Percentiles rank a stretch among this genome's conserved stretches.
These are phyloP conservation scores for Clausena lansium DNA, from an alignment of 345 rosid species.

Conservation along the genomic window DNA sequence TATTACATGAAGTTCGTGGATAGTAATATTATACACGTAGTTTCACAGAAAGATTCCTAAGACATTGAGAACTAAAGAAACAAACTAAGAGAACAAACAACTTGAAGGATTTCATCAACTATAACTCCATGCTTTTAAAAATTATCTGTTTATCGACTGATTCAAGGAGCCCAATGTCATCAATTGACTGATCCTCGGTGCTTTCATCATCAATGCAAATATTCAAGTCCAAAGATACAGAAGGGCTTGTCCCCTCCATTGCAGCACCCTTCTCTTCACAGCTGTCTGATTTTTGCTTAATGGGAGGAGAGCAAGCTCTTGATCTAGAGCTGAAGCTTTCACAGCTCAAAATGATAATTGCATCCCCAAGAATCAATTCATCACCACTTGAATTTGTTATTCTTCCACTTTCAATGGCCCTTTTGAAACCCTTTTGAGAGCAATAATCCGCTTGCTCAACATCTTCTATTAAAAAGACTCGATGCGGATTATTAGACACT, in stretches of 20 bases:
- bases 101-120: background rate
- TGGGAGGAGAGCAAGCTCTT: slow-evolving; percentile 60
- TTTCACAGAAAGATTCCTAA: slow-evolving; percentile 26
- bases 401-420: slow-evolving; percentile 69
- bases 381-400: slow-evolving; percentile 38
- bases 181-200: slow-evolving; percentile 40
- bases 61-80: slow-evolving; percentile 16
- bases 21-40: slow-evolving; percentile 29
- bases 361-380: slow-evolving; percentile 58
- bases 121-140: slow-evolving; percentile 45
- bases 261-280: slow-evolving; percentile 22
- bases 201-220: slow-evolving; percentile 55
- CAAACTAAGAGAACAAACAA: background rate
- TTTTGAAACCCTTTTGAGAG: slow-evolving; percentile 64
- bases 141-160: slow-evolving; percentile 59
- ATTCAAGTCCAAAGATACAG: slow-evolving; percentile 68
- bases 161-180: slow-evolving; percentile 69
- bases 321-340: slow-evolving; percentile 72
- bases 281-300: slow-evolving; percentile 37
- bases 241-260: slow-evolving; percentile 33
- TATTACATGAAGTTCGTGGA: slow-evolving; percentile 18
- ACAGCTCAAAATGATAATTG: slow-evolving; percentile 74
- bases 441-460: slow-evolving; percentile 69
- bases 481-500: slow-evolving; percentile 50
- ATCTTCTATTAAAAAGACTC: slow-evolving; percentile 79